Evolutionary conservation across 2,329 filamentous ascomycete species (phyloP).

Genomic region (Tolypocladium nubicola): DNA sequence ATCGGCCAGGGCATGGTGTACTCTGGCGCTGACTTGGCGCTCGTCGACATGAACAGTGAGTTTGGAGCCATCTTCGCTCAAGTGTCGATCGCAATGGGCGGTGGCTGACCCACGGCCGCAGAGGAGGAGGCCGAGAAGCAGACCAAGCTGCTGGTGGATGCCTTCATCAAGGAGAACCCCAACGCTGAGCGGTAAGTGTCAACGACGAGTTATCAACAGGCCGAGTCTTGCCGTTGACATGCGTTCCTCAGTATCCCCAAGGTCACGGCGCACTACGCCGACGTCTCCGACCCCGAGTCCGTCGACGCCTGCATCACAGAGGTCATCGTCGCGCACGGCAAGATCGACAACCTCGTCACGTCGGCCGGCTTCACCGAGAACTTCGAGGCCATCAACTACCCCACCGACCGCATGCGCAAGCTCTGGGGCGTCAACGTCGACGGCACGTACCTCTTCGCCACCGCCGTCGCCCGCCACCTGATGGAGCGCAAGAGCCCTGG

Average conservation of each 20-base stretch:
- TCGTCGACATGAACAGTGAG: constrained; percentile 84
- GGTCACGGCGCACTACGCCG: constrained; percentile 82
- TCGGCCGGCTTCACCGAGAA: constrained; percentile 97
- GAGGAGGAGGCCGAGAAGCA: constrained; percentile 77
- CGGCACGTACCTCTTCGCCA: constrained; percentile 83
- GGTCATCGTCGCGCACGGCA: constrained; percentile 49
- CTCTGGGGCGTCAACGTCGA: constrained; percentile 91
- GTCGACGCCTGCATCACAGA: constrained; percentile 65
- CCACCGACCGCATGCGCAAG: constrained; percentile 82
- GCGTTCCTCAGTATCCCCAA: constrained; percentile 50
- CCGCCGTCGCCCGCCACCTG: constrained; percentile 74
- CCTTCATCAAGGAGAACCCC: constrained; percentile 72
- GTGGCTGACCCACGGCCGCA: constrained; percentile 20
- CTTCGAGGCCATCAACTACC: constrained; percentile 84
- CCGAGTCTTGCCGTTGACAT: not conserved
- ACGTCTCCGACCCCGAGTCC: constrained; percentile 71
- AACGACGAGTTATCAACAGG: not conserved
- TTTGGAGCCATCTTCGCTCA: not conserved
- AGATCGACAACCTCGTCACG: constrained; percentile 86
- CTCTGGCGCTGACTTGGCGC: constrained; percentile 78
- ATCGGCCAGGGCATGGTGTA: constrained; percentile 89
- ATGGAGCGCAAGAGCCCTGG: constrained; percentile 71
- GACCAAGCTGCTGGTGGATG: constrained; percentile 60
- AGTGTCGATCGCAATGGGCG: not conserved
- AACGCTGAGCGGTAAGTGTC: constrained; percentile 50